Base-by-base conservation (phyloP, 139 green algal species). In the Yamagishiella unicocca region DNA sequence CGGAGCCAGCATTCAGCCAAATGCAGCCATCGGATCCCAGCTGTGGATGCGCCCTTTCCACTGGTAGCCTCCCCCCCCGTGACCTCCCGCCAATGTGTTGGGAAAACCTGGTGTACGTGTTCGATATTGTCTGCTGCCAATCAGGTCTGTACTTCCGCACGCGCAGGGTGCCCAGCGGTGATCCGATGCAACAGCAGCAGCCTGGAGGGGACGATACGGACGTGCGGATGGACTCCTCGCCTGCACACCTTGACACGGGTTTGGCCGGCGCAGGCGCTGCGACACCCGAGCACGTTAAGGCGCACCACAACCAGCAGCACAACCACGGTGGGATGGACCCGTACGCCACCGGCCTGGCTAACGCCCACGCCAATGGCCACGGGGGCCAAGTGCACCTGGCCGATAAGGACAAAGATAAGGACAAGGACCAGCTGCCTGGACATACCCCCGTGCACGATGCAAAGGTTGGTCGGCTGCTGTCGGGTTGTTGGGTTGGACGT, bases 381-480 rank as follows among this genome's bases (percentile, higher is more conserved):
- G 35, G 67, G 12, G 74, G 14, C 10, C n/a, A 84, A 27, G n/a
- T n/a, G n/a, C 45, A 68, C 45, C 7, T n/a, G 12, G 74, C 17
- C 50, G 77, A 84, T 19, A 84, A 73, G 54, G n/a, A n/a, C n/a
- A n/a, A n/a, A n/a, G n/a, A n/a, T n/a, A n/a, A n/a, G n/a, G 77
- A 84, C 27, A 82, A 68, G 75, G 75, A 67, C 31, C 46, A 82
- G 75, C 17, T 46, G 12, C 14, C 19, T 25, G 77, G 31, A 8
- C 77, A 83, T 5, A 84, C 77, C 55, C 77, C 77, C 1, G 54
- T 71, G 14, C 55, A 58, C n/a, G 58, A 84, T 19, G 21, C 40
- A 1, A 54, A 78, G 70, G 70, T 78, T 33, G 58, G 9, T 22
- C 19, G 19, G 17, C 22, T 67, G 22, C 19, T 67, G 19, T n/a